Evolutionary conservation across 2,329 filamentous ascomycete genomes (phyloP).

Genomic region (Claviceps arundinis): DNA sequence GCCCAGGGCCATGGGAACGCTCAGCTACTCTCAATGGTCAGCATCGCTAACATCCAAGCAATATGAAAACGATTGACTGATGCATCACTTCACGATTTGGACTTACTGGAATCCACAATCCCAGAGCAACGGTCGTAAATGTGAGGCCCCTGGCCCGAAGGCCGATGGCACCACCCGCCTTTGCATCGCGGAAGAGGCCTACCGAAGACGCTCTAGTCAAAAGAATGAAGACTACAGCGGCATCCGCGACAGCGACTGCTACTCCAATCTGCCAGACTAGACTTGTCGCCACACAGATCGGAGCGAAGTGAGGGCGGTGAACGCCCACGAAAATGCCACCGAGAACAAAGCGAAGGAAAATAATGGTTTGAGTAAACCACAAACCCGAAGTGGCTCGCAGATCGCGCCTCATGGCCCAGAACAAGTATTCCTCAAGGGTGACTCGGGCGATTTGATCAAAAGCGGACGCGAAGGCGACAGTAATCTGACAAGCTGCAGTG

Average conservation of each 20-base stretch:
- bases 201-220: conserved; percentile 26
- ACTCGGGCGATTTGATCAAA: conserved; percentile 46
- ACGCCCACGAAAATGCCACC: conserved; percentile 43
- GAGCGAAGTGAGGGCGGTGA: conserved; percentile 36
- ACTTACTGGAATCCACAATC: conserved; percentile 42
- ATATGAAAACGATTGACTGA: not conserved
- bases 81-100: not conserved
- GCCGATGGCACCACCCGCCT: conserved; percentile 13
- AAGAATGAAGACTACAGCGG: conserved; percentile 28
- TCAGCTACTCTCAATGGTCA: conserved; percentile 25
- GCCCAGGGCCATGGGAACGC: conserved; percentile 37
- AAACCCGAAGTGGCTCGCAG: conserved; percentile 23
- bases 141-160: conserved; percentile 27
- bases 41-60: too few species aligned
- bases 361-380: conserved; percentile 30
- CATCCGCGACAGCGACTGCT: conserved; percentile 31
- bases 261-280: conserved; percentile 32
- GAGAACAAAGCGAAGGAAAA: conserved; percentile 36
- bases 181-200: conserved; percentile 20
- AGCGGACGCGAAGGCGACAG: conserved; percentile 35
- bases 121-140: conserved; percentile 28
- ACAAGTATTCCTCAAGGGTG: conserved; percentile 38
- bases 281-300: conserved; percentile 37
- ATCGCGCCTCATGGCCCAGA: conserved; percentile 34
- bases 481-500: conserved; percentile 34